Percentiles rank a stretch among this genome's conserved stretches.
Conservation (phyloP, 176 grass and related monocot genomes). For the Tuctoria greenei region DNA sequence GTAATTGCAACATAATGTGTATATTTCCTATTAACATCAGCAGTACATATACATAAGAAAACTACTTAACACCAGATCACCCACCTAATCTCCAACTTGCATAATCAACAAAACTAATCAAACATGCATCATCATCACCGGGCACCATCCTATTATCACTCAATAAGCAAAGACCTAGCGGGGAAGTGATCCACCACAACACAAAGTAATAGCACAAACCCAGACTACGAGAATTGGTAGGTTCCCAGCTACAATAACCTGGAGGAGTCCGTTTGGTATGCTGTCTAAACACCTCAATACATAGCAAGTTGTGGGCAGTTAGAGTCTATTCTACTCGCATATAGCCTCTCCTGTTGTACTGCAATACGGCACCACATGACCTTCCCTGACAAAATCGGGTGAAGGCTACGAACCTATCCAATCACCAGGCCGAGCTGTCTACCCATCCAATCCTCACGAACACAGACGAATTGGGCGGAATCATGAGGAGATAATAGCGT, state of each 20-base stretch:
- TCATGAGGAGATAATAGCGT: not conserved
- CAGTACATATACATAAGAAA: not conserved
- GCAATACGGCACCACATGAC: not conserved
- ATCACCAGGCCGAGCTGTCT: not conserved
- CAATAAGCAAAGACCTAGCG: not conserved
- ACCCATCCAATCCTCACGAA: constrained; percentile 20
- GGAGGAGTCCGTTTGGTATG: not conserved
- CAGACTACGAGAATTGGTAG: constrained; percentile 32
- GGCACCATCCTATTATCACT: constrained; percentile 10
- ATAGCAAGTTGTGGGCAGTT: not conserved
- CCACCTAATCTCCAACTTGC: not conserved
- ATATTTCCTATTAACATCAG: not conserved
- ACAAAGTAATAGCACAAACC: constrained; percentile 9
- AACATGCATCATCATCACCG: not conserved
- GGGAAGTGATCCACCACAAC: constrained; percentile 9
- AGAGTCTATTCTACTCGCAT: not conserved
- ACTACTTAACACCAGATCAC: not conserved
- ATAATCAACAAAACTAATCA: not conserved
- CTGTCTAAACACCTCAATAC: not conserved
- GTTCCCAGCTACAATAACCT: not conserved
- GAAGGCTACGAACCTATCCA: not conserved
- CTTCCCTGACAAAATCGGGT: too few relatives aligned
- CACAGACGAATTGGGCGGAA: not conserved
- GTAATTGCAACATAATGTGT: not conserved
- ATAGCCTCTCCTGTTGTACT: constrained; percentile 1